A percentile compares a stretch with the other conserved stretches of the same genome.
phyloP scores from a whole-genome alignment of 106 monocot genomes.

The Iris macrosiphon region DNA sequence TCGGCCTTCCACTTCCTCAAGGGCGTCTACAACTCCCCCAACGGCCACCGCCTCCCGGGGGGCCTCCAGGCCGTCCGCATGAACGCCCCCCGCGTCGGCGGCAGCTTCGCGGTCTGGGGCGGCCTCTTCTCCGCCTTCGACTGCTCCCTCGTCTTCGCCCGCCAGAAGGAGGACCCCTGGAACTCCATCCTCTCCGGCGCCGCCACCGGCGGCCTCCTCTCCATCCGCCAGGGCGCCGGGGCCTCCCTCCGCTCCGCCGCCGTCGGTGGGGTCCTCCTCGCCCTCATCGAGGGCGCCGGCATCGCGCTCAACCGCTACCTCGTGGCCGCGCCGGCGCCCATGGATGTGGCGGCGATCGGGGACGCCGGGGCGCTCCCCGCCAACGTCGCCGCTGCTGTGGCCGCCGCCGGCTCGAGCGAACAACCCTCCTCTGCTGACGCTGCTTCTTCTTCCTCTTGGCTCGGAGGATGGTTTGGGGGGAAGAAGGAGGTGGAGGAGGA shows the following conservation, averaged over 20 bases:
- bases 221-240: conserved; percentile 41
- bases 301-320: conserved; percentile 9
- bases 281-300: conserved; percentile 7
- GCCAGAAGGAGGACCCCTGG: conserved; percentile 90
- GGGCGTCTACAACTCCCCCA: conserved; percentile 31
- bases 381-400: neutral
- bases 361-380: neutral
- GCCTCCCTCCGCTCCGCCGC: conserved; percentile 15
- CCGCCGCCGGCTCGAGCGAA: neutral
- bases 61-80: conserved; percentile 50
- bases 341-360: conserved; percentile 3
- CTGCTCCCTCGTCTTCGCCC: conserved; percentile 65
- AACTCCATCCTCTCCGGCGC: conserved; percentile 70
- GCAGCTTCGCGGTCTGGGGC: conserved; percentile 82
- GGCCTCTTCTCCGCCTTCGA: conserved; percentile 74
- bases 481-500: conserved; percentile 4
- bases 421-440: neutral
- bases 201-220: conserved; percentile 64
- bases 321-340: neutral
- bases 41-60: conserved; percentile 19
- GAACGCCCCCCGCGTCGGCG: conserved; percentile 74
- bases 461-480: conserved; percentile 7
- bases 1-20: conserved; percentile 38
- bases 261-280: conserved; percentile 8
- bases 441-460: conserved; percentile 9